These are phyloP conservation scores for Arthrobotrys pseudoclavata DNA, from an alignment of 2,329 filamentous ascomycete genomes.

Conservation along the genomic window DNA sequence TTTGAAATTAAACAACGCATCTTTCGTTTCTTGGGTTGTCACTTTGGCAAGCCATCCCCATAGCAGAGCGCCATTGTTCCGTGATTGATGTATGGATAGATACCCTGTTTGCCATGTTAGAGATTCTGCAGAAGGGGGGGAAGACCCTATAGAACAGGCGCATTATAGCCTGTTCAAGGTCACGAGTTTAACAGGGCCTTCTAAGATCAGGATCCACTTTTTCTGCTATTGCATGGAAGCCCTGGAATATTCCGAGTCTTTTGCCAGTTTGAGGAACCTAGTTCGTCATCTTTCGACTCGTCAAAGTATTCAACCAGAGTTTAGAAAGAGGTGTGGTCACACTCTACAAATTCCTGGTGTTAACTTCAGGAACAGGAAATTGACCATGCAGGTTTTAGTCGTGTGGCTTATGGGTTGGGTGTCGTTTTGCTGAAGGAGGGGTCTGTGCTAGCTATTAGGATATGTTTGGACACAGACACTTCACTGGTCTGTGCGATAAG, in stretches of 20 bases:
- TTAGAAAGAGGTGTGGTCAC: neutral
- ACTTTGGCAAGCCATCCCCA: slow-evolving; percentile 19
- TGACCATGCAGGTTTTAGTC: slow-evolving; percentile 22
- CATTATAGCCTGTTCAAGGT: slow-evolving; percentile 55
- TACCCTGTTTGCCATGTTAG: slow-evolving; percentile 46
- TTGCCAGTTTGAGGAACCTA: slow-evolving; percentile 45
- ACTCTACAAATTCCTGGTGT: slow-evolving; percentile 32
- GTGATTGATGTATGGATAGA: slow-evolving; percentile 14
- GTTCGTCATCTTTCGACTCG: slow-evolving; percentile 23
- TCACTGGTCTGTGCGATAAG: slow-evolving; percentile 27
- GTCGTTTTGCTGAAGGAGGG: neutral
- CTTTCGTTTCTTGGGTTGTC: slow-evolving; percentile 26
- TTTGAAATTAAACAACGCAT: slow-evolving; percentile 58
- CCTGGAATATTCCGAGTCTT: slow-evolving; percentile 19
- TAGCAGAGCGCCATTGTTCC: slow-evolving; percentile 35
- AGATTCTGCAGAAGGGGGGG: slow-evolving; percentile 56
- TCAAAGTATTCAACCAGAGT: slow-evolving; percentile 28
- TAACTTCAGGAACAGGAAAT: slow-evolving; percentile 51
- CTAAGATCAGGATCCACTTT: slow-evolving; percentile 17
- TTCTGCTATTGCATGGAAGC: slow-evolving; percentile 3
- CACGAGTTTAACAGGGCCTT: slow-evolving; percentile 15
- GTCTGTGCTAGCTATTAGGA: slow-evolving; percentile 28
- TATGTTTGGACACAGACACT: slow-evolving; percentile 9
- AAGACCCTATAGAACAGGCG: slow-evolving; percentile 35
- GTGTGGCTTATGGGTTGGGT: slow-evolving; percentile 43